Conservation (phyloP, 331 rosid genomes). For the Arachis monticola region DNA sequence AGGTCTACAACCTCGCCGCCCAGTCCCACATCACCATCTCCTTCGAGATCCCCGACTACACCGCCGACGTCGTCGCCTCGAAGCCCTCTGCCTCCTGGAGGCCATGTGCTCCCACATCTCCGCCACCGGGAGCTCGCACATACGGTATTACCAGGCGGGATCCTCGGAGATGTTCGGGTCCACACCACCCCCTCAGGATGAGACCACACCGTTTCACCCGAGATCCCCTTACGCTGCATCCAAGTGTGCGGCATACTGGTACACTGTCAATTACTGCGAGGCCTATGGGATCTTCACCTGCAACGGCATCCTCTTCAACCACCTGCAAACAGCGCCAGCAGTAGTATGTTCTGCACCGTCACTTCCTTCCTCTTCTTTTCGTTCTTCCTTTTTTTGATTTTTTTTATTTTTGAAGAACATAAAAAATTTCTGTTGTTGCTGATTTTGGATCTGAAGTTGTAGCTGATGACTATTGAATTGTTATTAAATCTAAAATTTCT, state of each 20-base stretch:
- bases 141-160: conserved; percentile 95
- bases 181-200: conserved; percentile 91
- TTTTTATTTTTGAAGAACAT: no score
- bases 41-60: conserved; percentile 97
- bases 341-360: no score
- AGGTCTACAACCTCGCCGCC: conserved; percentile 98
- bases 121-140: conserved; percentile 67
- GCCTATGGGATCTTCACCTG: conserved; percentile 91
- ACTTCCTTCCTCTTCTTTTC: no score
- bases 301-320: conserved; percentile 94
- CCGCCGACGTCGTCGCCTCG: conserved; percentile 52
- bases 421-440: no score
- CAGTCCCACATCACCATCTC: conserved; percentile 98
- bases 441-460: no score
- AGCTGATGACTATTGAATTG: no score
- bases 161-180: conserved; percentile 96
- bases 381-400: no score
- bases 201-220: conserved; percentile 88
- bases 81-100: conserved; percentile 82
- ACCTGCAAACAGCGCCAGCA: conserved; percentile 12
- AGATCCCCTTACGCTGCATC: conserved; percentile 97
- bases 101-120: conserved; percentile 90
- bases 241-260: conserved; percentile 98
- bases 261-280: conserved; percentile 95
- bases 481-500: no score